Evolutionary conservation across 1,284 basidiomycete genomes (phyloP).

Genomic region (Puccinia horiana): DNA sequence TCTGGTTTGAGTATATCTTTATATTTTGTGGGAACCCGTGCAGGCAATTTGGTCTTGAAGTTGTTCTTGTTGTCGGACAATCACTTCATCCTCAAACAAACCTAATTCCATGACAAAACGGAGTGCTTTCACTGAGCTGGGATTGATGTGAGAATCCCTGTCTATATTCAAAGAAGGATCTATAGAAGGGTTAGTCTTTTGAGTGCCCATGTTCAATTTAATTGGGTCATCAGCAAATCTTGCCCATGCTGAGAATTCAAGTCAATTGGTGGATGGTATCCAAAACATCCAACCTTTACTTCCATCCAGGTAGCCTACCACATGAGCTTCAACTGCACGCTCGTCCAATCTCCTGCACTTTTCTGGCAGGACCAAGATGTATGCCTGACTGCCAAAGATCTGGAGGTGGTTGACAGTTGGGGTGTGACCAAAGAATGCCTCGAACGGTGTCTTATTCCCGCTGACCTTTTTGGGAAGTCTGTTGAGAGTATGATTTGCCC

Average conservation of each 20-base stretch:
- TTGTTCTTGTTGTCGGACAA: background rate
- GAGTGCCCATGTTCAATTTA: background rate
- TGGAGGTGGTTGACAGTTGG: background rate
- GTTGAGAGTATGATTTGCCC: background rate
- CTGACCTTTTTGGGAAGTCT: background rate
- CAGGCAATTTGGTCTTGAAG: background rate
- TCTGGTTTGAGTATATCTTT: conserved; percentile 14
- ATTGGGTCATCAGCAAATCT: conserved; percentile 1
- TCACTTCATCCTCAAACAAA: background rate
- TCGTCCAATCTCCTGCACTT: background rate
- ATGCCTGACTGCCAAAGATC: background rate
- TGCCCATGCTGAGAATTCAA: background rate
- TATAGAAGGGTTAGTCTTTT: background rate
- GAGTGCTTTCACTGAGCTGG: background rate
- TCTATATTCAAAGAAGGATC: background rate
- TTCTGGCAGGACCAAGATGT: background rate
- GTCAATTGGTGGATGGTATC: background rate
- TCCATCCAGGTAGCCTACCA: conserved; percentile 6
- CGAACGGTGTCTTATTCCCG: background rate
- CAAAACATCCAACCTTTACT: conserved; percentile 34
- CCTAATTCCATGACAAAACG: background rate
- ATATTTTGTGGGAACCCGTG: background rate
- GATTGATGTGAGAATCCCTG: background rate
- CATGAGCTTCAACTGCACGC: background rate
- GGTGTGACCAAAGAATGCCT: background rate